A percentile compares a stretch with the other conserved stretches of the same genome.
phyloP scores from a whole-genome alignment of 352 stramenopile species.

The Globisporangium carolinianum region DNA sequence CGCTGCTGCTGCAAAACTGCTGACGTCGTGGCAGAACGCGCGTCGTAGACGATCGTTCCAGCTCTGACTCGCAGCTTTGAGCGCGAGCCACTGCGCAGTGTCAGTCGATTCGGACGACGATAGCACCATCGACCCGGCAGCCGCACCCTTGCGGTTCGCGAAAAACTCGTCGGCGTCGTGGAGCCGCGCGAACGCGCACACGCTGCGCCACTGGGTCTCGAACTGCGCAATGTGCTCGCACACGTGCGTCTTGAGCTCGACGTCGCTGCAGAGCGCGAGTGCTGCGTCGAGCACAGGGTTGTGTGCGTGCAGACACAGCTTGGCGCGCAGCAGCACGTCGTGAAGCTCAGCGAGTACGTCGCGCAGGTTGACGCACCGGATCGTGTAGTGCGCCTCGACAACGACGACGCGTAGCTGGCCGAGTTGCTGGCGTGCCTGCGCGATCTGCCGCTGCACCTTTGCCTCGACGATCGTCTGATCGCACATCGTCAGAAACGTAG shows the following conservation, averaged over 20 bases:
- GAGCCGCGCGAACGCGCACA: constrained; percentile 41
- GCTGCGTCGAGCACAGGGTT: constrained; percentile 34
- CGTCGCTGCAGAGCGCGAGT: constrained; percentile 20
- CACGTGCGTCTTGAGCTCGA: constrained; percentile 22
- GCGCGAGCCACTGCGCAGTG: constrained; percentile 10
- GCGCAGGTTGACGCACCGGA: constrained; percentile 24
- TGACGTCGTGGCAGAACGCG: constrained; percentile 2
- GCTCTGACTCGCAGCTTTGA: constrained; percentile 5
- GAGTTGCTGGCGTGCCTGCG: constrained; percentile 27
- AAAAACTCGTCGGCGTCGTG: constrained; percentile 66
- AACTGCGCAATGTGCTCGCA: constrained; percentile 36
- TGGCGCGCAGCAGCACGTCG: constrained; percentile 23
- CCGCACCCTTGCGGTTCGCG: constrained; percentile 7
- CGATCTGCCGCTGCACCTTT: constrained; percentile 28
- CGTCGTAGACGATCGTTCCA: constrained; percentile 11
- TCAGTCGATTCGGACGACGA: not conserved
- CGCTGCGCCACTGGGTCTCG: constrained; percentile 32
- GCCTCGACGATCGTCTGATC: constrained; percentile 51
- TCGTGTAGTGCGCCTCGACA: constrained; percentile 32
- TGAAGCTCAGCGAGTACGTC: constrained; percentile 26
- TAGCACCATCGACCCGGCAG: not conserved
- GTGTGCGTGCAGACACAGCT: constrained; percentile 31
- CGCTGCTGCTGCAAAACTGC: not conserved
- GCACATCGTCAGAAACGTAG: constrained; percentile 27
- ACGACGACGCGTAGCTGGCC: constrained; percentile 22